These are phyloP conservation scores for Didymella glomerata DNA, from an alignment of 2,329 filamentous ascomycete genomes.

Conservation along the genomic window DNA sequence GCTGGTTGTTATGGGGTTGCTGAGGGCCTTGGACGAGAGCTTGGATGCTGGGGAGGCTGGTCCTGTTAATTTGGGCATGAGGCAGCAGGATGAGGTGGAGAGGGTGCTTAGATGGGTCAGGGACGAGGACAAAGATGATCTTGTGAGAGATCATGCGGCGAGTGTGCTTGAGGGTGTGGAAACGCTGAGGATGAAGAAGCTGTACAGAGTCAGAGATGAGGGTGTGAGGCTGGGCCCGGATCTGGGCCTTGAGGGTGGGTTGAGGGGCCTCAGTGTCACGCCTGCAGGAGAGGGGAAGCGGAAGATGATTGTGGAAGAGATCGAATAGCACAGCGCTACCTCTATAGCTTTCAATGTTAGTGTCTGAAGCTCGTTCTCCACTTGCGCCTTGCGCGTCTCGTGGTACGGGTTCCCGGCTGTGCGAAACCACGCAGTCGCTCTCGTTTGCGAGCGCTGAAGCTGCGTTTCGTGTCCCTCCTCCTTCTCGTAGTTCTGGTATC, in stretches of 20 bases:
- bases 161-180: conserved; percentile 74
- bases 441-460: background rate
- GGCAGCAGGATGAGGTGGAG: conserved; percentile 68
- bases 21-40: conserved; percentile 66
- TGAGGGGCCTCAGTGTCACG: conserved; percentile 58
- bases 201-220: conserved; percentile 54
- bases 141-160: conserved; percentile 72
- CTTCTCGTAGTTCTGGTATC: background rate
- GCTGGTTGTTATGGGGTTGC: conserved; percentile 68
- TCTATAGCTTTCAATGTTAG: conserved; percentile 7
- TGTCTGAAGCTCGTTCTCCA: conserved; percentile 1
- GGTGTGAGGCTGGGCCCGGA: conserved; percentile 31
- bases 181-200: conserved; percentile 65
- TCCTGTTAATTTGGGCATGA: conserved; percentile 62
- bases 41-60: conserved; percentile 44
- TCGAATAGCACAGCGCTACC: conserved; percentile 58
- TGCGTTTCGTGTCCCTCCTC: conserved; percentile 18
- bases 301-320: conserved; percentile 63
- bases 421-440: conserved; percentile 17
- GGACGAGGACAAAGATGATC: conserved; percentile 70
- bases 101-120: conserved; percentile 70
- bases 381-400: conserved; percentile 3
- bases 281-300: conserved; percentile 40
- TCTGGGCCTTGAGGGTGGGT: conserved; percentile 45
- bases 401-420: conserved; percentile 3